phyloP scores from a whole-genome alignment of 2,329 filamentous ascomycete genomes.

The Piedraia hortae region DNA sequence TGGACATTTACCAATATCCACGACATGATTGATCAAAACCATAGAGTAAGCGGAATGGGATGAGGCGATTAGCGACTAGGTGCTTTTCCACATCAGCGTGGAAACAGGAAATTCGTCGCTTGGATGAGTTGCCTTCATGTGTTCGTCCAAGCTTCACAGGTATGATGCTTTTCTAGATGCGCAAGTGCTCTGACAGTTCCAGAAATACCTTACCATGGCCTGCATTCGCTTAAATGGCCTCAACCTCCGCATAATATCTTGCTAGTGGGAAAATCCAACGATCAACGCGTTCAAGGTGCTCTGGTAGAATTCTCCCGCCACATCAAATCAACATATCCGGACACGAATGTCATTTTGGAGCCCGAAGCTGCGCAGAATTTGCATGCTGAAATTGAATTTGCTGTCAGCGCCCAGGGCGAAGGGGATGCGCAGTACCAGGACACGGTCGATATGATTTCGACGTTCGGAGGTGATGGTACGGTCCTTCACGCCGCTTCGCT shows the following conservation, averaged over 20 bases:
- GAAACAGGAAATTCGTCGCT: conserved; percentile 23
- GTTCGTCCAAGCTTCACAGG: conserved; percentile 37
- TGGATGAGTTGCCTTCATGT: conserved; percentile 24
- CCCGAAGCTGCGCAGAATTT: conserved; percentile 42
- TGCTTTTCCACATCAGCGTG: conserved; percentile 23
- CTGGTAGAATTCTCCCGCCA: conserved; percentile 36
- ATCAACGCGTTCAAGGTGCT: conserved; percentile 25
- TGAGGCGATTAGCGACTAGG: too few species aligned
- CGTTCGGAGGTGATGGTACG: conserved; percentile 78
- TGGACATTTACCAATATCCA: too few species aligned
- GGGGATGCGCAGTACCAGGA: conserved; percentile 29
- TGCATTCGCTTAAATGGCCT: conserved; percentile 40
- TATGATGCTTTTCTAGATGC: conserved; percentile 17
- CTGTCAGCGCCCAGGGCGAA: conserved; percentile 27
- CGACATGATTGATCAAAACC: too few species aligned
- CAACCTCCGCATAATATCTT: conserved; percentile 39
- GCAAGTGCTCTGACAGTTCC: conserved; percentile 44
- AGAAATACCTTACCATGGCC: conserved; percentile 30
- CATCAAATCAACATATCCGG: conserved; percentile 52
- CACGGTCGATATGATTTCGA: conserved; percentile 71
- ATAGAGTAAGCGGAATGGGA: too few species aligned
- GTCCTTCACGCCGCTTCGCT: conserved; percentile 65
- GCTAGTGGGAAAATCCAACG: conserved; percentile 37
- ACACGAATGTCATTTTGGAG: conserved; percentile 61
- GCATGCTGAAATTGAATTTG: conserved; percentile 42